These are phyloP conservation scores for Aspergillus conjunctus DNA, from an alignment of 495 filamentous ascomycete species.

Conservation along the genomic window DNA sequence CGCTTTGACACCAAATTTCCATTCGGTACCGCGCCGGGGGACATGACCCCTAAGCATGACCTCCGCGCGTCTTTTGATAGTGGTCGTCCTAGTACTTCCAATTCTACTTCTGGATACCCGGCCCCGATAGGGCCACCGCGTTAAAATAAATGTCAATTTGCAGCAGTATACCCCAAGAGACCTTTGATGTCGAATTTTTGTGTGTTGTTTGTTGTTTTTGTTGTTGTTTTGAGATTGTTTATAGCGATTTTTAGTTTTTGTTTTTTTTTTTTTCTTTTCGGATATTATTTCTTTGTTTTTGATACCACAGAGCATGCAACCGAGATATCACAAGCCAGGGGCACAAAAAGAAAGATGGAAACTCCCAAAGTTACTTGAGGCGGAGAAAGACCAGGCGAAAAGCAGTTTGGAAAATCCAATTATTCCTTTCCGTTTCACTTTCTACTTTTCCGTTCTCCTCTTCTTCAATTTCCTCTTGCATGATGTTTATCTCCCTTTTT, in stretches of 20 bases:
- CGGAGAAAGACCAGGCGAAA: no score
- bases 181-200: conserved; percentile 41
- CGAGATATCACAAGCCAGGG: conserved; percentile 12
- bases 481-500: conserved; percentile 2
- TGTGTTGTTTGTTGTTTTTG: conserved; percentile 30
- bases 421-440: neutral
- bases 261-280: conserved; percentile 29
- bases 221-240: conserved; percentile 22
- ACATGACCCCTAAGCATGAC: conserved; percentile 79
- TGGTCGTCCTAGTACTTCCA: conserved; percentile 88
- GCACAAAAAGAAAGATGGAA: conserved; percentile 8
- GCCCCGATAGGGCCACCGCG: conserved; percentile 84
- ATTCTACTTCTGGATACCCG: conserved; percentile 95
- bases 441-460: neutral
- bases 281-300: conserved; percentile 36
- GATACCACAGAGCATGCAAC: conserved; percentile 49
- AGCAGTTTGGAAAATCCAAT: neutral
- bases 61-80: conserved; percentile 82
- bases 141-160: conserved; percentile 66
- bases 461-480: neutral
- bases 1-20: conserved; percentile 65
- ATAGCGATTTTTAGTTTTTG: conserved; percentile 27
- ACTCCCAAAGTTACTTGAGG: neutral
- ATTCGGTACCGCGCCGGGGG: conserved; percentile 70
- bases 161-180: conserved; percentile 62